These are phyloP conservation scores for Canna indica DNA, from an alignment of 176 grass and related monocot species.

Conservation along the genomic window DNA sequence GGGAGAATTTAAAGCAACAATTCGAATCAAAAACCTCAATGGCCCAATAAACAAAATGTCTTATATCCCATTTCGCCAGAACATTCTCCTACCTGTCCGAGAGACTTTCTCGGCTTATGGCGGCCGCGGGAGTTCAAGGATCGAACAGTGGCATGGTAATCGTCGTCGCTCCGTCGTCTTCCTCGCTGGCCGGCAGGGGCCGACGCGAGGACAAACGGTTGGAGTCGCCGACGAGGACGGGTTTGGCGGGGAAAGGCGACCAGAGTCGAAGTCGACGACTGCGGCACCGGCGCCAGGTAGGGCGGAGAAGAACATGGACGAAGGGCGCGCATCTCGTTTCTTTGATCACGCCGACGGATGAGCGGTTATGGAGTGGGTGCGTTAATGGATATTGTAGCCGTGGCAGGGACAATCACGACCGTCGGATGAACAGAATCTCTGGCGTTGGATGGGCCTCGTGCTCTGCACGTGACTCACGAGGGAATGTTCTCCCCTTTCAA, in stretches of 20 bases:
- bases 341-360: background rate
- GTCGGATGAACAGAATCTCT: background rate
- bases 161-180: constrained; percentile 20
- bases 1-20: background rate
- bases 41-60: background rate
- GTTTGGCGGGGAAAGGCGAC: background rate
- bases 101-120: constrained; percentile 66
- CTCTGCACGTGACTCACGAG: too few species aligned
- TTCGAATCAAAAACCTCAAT: background rate
- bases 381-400: background rate
- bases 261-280: background rate
- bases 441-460: background rate
- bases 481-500: too few species aligned
- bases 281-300: background rate
- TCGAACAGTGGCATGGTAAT: constrained; percentile 67
- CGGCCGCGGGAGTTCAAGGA: constrained; percentile 78
- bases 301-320: constrained; percentile 23
- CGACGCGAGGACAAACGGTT: constrained; percentile 9
- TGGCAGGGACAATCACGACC: background rate
- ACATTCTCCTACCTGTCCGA: constrained; percentile 50
- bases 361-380: too few species aligned
- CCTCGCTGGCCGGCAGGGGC: constrained; percentile 1
- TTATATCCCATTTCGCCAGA: background rate
- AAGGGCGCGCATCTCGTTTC: constrained; percentile 12
- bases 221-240: background rate